A percentile compares a stretch with the other conserved stretches of the same genome.
Evolutionary conservation across 2,329 filamentous ascomycete genomes (phyloP).

Genomic region (Phialocephala subalpina): DNA sequence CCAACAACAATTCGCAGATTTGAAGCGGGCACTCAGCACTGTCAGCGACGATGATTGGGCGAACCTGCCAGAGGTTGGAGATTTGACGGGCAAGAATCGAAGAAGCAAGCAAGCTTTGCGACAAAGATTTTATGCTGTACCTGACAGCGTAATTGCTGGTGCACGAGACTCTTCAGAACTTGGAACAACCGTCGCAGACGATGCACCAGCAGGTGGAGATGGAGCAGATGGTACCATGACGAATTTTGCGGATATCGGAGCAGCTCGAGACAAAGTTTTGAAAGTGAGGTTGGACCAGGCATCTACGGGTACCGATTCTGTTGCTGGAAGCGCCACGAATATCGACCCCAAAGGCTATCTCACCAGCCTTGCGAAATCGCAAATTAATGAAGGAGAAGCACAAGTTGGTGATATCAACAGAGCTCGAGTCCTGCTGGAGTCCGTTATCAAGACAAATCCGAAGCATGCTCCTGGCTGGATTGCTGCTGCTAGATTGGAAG

Average conservation of each 20-base stretch:
- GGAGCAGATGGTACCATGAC: conserved; percentile 87
- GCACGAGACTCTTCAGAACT: conserved; percentile 83
- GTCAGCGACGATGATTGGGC: conserved; percentile 98
- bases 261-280: conserved; percentile 93
- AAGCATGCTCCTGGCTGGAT: conserved; percentile 97
- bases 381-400: conserved; percentile 79
- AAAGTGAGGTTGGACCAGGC: conserved; percentile 94
- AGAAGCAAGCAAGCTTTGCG: conserved; percentile 83
- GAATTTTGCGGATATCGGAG: conserved; percentile 97
- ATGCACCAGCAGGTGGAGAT: conserved; percentile 66
- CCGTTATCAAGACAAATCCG: conserved; percentile 96
- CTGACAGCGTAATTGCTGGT: conserved; percentile 91
- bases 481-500: conserved; percentile 89
- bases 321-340: conserved; percentile 82
- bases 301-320: conserved; percentile 74
- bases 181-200: conserved; percentile 87
- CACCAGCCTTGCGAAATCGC: conserved; percentile 85
- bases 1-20: conserved; percentile 94
- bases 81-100: conserved; percentile 93
- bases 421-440: conserved; percentile 90
- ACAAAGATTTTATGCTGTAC: conserved; percentile 93
- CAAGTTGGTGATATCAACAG: conserved; percentile 95
- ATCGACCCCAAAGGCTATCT: conserved; percentile 97
- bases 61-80: conserved; percentile 92
- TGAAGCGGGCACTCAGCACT: conserved; percentile 87